These are phyloP conservation scores for Mortierella sp. DNA, from an alignment of 371 early-diverging fungal species.

Conservation along the genomic window DNA sequence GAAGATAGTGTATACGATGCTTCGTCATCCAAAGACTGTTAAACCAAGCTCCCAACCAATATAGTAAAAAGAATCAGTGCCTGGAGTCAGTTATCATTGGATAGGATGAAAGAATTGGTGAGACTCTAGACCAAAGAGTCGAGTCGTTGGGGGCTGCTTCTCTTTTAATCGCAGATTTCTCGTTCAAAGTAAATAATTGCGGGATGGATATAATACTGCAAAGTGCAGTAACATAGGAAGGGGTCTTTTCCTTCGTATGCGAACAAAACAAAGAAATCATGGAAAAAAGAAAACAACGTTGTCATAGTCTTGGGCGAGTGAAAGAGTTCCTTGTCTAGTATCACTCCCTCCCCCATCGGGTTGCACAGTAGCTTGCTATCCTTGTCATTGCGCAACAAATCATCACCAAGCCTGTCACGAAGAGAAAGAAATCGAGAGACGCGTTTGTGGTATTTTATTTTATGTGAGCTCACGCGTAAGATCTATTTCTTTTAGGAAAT, in stretches of 20 bases:
- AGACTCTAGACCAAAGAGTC: too few species aligned
- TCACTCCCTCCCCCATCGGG: too few species aligned
- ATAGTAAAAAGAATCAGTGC: background rate
- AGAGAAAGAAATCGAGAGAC: too few species aligned
- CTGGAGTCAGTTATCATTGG: background rate
- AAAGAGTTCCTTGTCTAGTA: too few species aligned
- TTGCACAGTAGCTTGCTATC: too few species aligned
- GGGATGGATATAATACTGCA: background rate
- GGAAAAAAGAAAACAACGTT: background rate
- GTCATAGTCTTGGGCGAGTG: too few species aligned
- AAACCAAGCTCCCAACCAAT: too few species aligned
- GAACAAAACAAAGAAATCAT: too few species aligned
- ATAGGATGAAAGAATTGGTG: background rate
- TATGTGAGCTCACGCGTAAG: background rate
- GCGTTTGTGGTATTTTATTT: background rate
- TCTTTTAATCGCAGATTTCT: background rate
- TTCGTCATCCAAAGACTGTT: slow-evolving; percentile 9
- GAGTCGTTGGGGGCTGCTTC: slow-evolving; percentile 3
- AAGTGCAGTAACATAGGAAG: background rate
- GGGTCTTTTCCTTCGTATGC: background rate
- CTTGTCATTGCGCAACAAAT: too few species aligned
- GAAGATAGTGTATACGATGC: slow-evolving; percentile 1
- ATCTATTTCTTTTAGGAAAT: background rate
- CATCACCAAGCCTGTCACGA: too few species aligned
- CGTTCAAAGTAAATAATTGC: background rate